Evolutionary conservation across 106 monocot genomes (phyloP).

Genomic region (Ottelia alismoides): DNA sequence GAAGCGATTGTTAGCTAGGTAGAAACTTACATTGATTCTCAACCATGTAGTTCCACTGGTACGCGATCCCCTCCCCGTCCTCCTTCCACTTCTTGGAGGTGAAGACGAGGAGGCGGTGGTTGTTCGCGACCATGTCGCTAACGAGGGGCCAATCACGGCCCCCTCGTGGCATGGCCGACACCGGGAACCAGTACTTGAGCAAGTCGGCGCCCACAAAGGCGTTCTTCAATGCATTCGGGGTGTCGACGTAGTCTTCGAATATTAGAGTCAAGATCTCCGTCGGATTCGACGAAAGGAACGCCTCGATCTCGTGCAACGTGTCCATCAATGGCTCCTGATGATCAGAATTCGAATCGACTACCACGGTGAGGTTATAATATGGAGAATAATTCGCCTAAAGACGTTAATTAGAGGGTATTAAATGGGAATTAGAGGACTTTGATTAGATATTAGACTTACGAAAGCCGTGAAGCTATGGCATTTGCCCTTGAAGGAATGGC

Average conservation of each 20-base stretch:
- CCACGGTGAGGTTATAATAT: not conserved
- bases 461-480: conserved; percentile 68
- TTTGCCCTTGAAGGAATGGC: conserved; percentile 61
- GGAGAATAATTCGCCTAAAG: too few relatives aligned
- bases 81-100: conserved; percentile 55
- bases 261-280: conserved; percentile 70
- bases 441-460: too few relatives aligned
- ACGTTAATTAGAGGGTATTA: too few relatives aligned
- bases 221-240: conserved; percentile 59
- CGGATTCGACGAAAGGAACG: conserved; percentile 60
- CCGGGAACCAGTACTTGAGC: conserved; percentile 69
- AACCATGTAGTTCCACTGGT: conserved; percentile 84
- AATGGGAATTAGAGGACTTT: too few relatives aligned
- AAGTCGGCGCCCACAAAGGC: conserved; percentile 51
- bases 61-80: conserved; percentile 61
- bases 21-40: conserved; percentile 71
- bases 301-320: conserved; percentile 61
- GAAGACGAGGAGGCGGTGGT: conserved; percentile 66
- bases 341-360: not conserved
- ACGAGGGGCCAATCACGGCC: conserved; percentile 71
- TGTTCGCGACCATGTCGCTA: conserved; percentile 60
- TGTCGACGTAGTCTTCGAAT: conserved; percentile 75
- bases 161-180: conserved; percentile 53
- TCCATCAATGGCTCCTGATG: conserved; percentile 50
- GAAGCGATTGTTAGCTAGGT: not conserved